These are phyloP conservation scores for Cordyceps cicadae DNA, from an alignment of 2,329 filamentous ascomycete species.

Conservation along the genomic window DNA sequence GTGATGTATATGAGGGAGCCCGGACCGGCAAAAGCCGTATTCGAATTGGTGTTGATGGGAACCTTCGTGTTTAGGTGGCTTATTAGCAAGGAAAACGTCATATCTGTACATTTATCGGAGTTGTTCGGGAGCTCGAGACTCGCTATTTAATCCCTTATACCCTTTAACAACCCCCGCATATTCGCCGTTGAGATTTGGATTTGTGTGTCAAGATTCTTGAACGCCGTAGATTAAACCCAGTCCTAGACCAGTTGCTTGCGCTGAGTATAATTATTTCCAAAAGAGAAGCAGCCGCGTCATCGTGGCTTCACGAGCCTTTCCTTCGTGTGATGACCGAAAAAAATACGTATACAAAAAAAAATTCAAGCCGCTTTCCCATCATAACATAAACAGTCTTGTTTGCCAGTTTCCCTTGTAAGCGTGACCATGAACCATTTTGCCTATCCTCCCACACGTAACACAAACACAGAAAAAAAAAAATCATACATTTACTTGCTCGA, in stretches of 20 bases:
- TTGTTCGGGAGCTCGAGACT: background rate
- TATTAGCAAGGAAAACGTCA: background rate
- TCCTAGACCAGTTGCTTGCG: background rate
- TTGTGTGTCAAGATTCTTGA: no score
- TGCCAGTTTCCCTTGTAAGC: background rate
- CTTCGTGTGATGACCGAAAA: background rate
- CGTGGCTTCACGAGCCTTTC: background rate
- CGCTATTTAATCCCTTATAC: background rate
- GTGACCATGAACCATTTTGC: background rate
- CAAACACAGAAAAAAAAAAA: background rate
- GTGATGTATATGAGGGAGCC: background rate
- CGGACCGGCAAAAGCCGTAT: background rate
- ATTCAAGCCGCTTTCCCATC: background rate
- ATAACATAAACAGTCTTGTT: background rate
- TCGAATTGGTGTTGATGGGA: conserved; percentile 10
- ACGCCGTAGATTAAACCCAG: background rate
- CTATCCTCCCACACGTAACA: background rate
- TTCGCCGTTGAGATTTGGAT: background rate
- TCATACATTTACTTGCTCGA: background rate
- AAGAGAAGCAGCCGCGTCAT: background rate
- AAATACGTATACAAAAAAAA: background rate
- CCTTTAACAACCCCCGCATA: background rate
- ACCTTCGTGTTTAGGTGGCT: background rate
- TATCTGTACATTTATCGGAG: background rate
- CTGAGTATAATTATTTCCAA: background rate